Evolutionary conservation across 177 flowering plant species (phyloP).

Genomic region (Vitis hybrid): DNA sequence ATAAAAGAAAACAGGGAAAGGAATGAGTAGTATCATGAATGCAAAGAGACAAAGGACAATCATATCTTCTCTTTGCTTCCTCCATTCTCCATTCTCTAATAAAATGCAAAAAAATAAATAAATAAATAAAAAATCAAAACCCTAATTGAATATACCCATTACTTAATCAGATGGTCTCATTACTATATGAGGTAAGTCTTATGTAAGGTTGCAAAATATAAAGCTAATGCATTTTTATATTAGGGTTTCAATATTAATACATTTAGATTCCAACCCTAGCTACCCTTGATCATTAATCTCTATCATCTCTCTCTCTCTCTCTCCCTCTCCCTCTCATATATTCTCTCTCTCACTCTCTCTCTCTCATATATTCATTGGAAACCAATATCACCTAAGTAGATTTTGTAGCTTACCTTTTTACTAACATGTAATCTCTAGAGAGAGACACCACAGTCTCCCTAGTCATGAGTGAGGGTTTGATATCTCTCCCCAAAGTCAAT

Average conservation of each 20-base stretch:
- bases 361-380: constrained; percentile 21
- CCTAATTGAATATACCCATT: constrained; percentile 20
- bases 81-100: background rate
- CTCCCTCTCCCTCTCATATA: background rate
- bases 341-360: background rate
- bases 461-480: constrained; percentile 38
- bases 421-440: constrained; percentile 49
- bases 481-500: constrained; percentile 25
- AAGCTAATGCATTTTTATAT: background rate
- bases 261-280: constrained; percentile 4
- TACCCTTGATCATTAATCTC: too few species aligned
- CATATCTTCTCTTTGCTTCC: constrained; percentile 11
- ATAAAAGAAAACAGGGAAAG: constrained; percentile 13
- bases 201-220: constrained; percentile 13
- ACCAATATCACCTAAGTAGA: constrained; percentile 51
- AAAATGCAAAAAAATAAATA: background rate
- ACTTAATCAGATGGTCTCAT: constrained; percentile 5
- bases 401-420: constrained; percentile 62
- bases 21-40: constrained; percentile 33
- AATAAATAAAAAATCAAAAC: background rate
- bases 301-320: too few species aligned
- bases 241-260: background rate
- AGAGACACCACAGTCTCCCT: constrained; percentile 42
- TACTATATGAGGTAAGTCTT: constrained; percentile 26
- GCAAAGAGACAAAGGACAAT: constrained; percentile 39